Percentiles rank a stretch among this genome's conserved stretches.
phyloP scores from a whole-genome alignment of 495 filamentous ascomycete species.

The Lasiosphaeria hispida region DNA sequence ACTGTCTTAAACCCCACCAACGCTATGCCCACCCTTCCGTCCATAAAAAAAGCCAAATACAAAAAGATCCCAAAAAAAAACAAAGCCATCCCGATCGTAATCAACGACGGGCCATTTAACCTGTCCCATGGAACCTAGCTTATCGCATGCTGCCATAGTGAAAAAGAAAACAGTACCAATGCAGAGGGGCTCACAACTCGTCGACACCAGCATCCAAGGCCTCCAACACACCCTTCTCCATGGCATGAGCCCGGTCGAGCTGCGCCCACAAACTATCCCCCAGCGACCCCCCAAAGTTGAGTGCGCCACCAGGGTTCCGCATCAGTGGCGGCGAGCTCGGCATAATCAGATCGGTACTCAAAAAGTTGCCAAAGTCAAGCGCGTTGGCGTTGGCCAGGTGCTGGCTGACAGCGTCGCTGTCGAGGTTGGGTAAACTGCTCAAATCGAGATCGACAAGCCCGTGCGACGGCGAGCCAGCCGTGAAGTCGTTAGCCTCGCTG shows the following conservation, averaged over 20 bases:
- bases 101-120: too few relatives aligned
- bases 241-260: neutral
- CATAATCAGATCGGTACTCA: conserved; percentile 51
- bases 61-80: neutral
- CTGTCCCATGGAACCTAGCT: too few relatives aligned
- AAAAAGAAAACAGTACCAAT: neutral
- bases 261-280: conserved; percentile 19
- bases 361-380: conserved; percentile 43
- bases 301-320: conserved; percentile 13
- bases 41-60: too few relatives aligned
- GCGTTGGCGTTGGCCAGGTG: conserved; percentile 26
- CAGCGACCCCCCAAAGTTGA: conserved; percentile 27
- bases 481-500: conserved; percentile 51
- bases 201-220: neutral
- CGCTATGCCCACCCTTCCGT: too few relatives aligned
- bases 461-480: conserved; percentile 36
- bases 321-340: conserved; percentile 53
- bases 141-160: too few relatives aligned
- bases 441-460: conserved; percentile 37
- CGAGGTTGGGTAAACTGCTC: conserved; percentile 37
- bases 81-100: too few relatives aligned
- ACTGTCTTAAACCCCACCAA: too few relatives aligned
- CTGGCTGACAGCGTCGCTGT: conserved; percentile 33
- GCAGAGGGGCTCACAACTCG: neutral
- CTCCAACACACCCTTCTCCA: conserved; percentile 9